Evolutionary conservation across 2,329 filamentous ascomycete species (phyloP).

Genomic region (Sclerotinia minor): DNA sequence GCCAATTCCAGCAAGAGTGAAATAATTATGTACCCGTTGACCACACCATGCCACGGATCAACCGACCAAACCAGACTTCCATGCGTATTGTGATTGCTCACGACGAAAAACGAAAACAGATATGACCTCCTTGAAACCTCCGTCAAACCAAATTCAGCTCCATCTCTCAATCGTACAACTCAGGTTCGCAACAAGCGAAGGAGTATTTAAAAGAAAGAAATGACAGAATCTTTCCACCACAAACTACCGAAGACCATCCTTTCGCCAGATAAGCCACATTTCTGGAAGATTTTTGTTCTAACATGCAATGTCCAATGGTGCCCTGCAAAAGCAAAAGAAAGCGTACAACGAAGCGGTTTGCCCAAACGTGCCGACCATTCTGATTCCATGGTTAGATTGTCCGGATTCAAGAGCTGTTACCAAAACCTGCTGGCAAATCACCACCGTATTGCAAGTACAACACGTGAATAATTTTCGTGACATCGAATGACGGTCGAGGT

Average conservation of each 20-base stretch:
- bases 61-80: background rate
- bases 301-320: background rate
- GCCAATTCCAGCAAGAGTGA: constrained; percentile 1
- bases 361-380: background rate
- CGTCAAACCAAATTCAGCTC: background rate
- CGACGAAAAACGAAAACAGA: constrained; percentile 6
- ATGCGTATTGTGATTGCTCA: constrained; percentile 12
- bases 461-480: background rate
- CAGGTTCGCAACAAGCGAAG: constrained; percentile 1
- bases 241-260: background rate
- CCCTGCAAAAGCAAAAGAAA: background rate
- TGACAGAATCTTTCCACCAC: constrained; percentile 6
- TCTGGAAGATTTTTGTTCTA: background rate
- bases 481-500: background rate
- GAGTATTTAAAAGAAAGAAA: background rate
- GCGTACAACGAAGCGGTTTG: background rate
- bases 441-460: background rate
- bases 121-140: constrained; percentile 10
- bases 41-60: background rate
- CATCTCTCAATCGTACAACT: constrained; percentile 8
- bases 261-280: too few relatives aligned
- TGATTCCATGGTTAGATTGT: background rate
- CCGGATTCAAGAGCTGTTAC: background rate
- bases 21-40: constrained; percentile 4
- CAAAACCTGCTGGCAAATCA: background rate